Percentiles rank a stretch among this genome's conserved stretches.
These are phyloP conservation scores for Backusella australiensis DNA, from an alignment of 192 early-diverging fungal species.

Conservation along the genomic window DNA sequence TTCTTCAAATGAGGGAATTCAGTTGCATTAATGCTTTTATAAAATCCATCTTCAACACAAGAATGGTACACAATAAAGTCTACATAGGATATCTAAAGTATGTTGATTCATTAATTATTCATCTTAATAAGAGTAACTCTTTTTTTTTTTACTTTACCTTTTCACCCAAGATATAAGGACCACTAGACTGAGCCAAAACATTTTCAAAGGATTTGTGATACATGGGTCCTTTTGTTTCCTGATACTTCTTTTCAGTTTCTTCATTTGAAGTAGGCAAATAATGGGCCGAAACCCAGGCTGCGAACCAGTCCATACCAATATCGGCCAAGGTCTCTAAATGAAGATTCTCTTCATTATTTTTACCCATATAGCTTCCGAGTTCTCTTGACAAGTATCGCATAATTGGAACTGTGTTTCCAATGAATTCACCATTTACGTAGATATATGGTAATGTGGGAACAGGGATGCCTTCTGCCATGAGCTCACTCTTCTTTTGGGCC, in stretches of 20 bases:
- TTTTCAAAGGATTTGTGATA: not conserved
- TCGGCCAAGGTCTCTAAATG: not conserved
- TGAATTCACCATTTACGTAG: not conserved
- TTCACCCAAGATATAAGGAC: not conserved
- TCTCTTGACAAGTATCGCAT: not conserved
- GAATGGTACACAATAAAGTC: not conserved
- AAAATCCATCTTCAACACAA: not conserved
- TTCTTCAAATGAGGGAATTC: not conserved
- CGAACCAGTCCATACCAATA: not conserved
- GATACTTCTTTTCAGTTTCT: not conserved
- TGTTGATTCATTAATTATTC: not conserved
- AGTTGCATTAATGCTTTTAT: not conserved
- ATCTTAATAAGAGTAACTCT: no score
- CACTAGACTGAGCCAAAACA: not conserved
- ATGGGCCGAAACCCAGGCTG: not conserved
- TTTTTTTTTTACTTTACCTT: not conserved
- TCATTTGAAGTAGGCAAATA: not conserved
- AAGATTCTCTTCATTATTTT: not conserved
- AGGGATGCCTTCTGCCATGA: not conserved
- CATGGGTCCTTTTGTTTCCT: not conserved
- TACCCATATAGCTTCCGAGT: not conserved
- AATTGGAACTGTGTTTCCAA: not conserved
- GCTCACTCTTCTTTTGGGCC: not conserved
- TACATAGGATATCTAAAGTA: not conserved
- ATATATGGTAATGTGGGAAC: not conserved